phyloP scores from a whole-genome alignment of 345 rosid genomes.

The Raphanus raphanistrum region DNA sequence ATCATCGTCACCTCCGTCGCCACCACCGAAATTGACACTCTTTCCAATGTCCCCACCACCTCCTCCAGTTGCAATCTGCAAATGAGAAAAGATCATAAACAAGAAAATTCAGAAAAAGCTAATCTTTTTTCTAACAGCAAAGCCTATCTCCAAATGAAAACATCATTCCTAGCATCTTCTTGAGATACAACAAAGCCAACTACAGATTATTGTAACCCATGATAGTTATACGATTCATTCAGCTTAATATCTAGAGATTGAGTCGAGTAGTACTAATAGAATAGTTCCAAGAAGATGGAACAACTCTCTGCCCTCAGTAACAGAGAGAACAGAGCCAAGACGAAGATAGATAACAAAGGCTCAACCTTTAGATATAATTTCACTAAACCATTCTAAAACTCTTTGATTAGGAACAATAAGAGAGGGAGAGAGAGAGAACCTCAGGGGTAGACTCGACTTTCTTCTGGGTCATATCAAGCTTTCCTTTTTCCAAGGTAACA shows the following conservation, averaged over 20 bases:
- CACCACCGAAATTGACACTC: conserved; percentile 80
- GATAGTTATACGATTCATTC: not conserved
- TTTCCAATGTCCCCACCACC: conserved; percentile 96
- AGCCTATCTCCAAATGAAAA: conserved; percentile 6
- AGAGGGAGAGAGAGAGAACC: conserved; percentile 44
- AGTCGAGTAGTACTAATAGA: not conserved
- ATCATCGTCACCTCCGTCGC: conserved; percentile 94
- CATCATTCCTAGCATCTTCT: not conserved
- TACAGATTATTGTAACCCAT: not conserved
- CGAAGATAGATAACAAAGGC: not conserved
- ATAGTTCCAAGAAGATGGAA: conserved; percentile 7
- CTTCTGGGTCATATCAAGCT: conserved; percentile 70
- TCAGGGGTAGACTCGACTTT: conserved; percentile 64
- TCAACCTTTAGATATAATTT: not conserved
- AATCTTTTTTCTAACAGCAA: not conserved
- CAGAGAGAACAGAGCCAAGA: conserved; percentile 2
- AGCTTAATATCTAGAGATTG: not conserved
- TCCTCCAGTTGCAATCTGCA: conserved; percentile 82
- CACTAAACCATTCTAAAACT: conserved; percentile 5
- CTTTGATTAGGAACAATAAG: not conserved
- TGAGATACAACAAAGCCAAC: not conserved
- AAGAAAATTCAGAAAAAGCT: conserved; percentile 16
- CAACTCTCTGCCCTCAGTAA: conserved; percentile 4
- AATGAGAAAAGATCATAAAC: conserved; percentile 25
- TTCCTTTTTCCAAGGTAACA: conserved; percentile 89